phyloP scores from a whole-genome alignment of 257 asterid genomes.

The Lithospermum erythrorhizon region DNA sequence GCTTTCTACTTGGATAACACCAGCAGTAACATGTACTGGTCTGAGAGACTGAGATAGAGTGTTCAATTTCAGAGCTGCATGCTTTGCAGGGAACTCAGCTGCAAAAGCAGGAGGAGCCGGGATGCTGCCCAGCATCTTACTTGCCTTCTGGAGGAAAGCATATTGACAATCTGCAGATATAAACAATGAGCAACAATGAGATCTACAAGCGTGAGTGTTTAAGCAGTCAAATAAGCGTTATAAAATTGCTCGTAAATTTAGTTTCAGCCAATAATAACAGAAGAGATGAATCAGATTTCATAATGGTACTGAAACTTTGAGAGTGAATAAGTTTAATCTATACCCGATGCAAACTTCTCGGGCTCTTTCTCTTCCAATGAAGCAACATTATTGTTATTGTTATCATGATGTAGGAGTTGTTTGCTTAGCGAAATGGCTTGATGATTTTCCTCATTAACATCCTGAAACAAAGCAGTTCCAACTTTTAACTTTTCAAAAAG shows the following conservation, averaged over 20 bases:
- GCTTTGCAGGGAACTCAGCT: conserved; percentile 71
- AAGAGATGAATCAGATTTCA: neutral
- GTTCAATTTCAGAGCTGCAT: conserved; percentile 35
- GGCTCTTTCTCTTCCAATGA: conserved; percentile 32
- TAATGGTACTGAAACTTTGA: neutral
- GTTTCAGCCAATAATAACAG: neutral
- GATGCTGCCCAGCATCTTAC: conserved; percentile 67
- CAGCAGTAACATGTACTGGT: conserved; percentile 56
- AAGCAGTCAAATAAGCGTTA: too few species aligned
- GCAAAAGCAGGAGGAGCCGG: conserved; percentile 90
- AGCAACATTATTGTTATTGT: conserved; percentile 16
- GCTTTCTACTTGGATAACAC: conserved; percentile 47
- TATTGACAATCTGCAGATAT: conserved; percentile 38
- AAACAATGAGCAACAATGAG: neutral
- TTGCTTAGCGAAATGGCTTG: conserved; percentile 18
- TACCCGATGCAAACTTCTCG: conserved; percentile 43
- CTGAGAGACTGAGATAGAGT: conserved; percentile 45
- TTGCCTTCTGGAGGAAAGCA: conserved; percentile 60
- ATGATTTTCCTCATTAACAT: conserved; percentile 21
- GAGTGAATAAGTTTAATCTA: neutral
- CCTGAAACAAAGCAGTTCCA: conserved; percentile 26
- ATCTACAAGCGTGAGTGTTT: too few species aligned
- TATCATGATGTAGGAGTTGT: conserved; percentile 12
- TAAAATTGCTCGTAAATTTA: too few species aligned
- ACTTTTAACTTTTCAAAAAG: neutral